Evolutionary conservation across 2,329 filamentous ascomycete genomes (phyloP), one percentile per base, ranked within the genome.

Genomic region (Fonsecaea monophora): DNA sequence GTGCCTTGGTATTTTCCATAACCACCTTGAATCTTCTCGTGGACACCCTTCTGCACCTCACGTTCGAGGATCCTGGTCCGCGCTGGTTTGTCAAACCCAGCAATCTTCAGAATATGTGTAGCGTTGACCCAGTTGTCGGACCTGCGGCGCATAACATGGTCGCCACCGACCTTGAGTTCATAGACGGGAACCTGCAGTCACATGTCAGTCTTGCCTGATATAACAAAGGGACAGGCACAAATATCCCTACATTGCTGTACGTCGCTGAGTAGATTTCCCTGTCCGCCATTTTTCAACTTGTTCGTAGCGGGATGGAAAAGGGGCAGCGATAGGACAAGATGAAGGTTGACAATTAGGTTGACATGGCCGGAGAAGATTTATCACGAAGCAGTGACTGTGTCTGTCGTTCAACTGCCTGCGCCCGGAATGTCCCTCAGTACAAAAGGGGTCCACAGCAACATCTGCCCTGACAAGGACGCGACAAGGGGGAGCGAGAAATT

Each of bases 1-100:
- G 95, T 99, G 75, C 95, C 92, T 83, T 99, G 95, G 74, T 98
- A 99, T 87, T 98, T 98, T 74, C 95, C 95, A 78, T 98, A 98
- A 15, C 95, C 95, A 71, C 94, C 95, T 77, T 99, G 95, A 5
- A 99, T 94, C 82, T 99, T 99, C 81, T 98, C 95, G 77, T 99
- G 95, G 4, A 91, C 86, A 53, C 96, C 94, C 78, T 97, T 97
- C 76, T 99, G 95, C 7, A 99, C 94, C 76, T 99, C 95, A 71
- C 95, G 88, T 81, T 99, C 95, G 4, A 99, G 86, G 65, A 99
- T 98, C 70, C 95, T 88, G 48, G 95, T 99, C 77, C 95, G 86
- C 12, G 94, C 92, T 2, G 95, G 95, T 80, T 99, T 99, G 80
- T 99, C 95, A 76, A 97, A 97, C 64, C 94, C 94, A 69, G 95